Evolutionary conservation across 306 rosid genomes (phyloP), one percentile per base, ranked within the genome.

Genomic region (Pyrus betulifolia): DNA sequence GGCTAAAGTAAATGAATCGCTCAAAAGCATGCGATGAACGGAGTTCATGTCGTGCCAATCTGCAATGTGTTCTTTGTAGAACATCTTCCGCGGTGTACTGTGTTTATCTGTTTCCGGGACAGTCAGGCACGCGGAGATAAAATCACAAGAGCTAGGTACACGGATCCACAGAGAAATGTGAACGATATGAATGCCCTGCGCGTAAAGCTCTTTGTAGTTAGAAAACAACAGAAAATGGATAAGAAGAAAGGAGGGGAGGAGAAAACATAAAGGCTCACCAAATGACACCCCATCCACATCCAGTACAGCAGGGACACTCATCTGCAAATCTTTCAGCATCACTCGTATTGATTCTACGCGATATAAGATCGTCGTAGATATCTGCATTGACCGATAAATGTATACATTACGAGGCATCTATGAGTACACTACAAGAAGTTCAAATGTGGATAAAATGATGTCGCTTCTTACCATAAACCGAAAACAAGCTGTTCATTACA

Each of bases 11-110:
- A 89, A 91, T 3, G 97, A 89, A 62, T 87, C 91, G 55, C 96
- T 89, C 4, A 91, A 90, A 63, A 93, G 81, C 90, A 93, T 88
- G 72, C 90, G 96, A 79, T 90, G 90, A 78, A 90, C 88, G 21
- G 86, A 27, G 58, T 86, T 93, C 98, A 91, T 90, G 78, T 93
- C 91, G 4, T 91, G 97, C 80, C 97, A 84, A 2, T 91, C 93
- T 11, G 62, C 46, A 74, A 85, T 6, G 67, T 70, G 83, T 23
- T 91, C 86, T 78, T 91, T 93, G 60, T 93, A 93, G n/a, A 42
- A 42, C 12, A 17, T n/a, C 59, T 6, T 19, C 19, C 11, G n/a
- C 4, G 11, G 23, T 8, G 45, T 42, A 42, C 0, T 38, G 4
- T 54, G 21, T 54, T 19, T 2, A 17, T 54, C 8, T 54, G 59